These are phyloP conservation scores for Pleomassaria siparia DNA, from an alignment of 2,329 filamentous ascomycete species.

Conservation along the genomic window DNA sequence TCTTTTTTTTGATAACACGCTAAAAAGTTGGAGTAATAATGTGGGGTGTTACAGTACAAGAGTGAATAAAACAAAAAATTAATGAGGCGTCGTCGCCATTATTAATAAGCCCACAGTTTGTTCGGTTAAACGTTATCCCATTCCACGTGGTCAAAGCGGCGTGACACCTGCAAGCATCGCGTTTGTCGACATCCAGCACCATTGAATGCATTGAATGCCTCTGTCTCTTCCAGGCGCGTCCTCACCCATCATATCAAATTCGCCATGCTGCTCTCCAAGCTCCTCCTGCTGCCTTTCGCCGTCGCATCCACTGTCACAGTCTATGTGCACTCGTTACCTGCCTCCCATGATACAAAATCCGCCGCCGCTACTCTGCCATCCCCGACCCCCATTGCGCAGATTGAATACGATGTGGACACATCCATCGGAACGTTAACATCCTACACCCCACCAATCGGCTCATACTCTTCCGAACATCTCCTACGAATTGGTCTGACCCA, in stretches of 20 bases:
- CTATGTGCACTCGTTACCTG: constrained; percentile 74
- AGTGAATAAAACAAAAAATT: no score
- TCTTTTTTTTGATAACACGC: neutral
- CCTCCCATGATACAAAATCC: constrained; percentile 69
- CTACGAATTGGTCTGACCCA: constrained; percentile 49
- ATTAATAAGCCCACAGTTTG: neutral
- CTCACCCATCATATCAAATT: constrained; percentile 2
- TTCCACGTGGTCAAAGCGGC: neutral
- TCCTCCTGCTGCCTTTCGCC: constrained; percentile 41
- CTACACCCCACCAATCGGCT: constrained; percentile 40
- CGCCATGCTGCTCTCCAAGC: constrained; percentile 41
- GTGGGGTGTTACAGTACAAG: no score
- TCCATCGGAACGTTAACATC: constrained; percentile 37
- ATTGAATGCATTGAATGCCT: no score
- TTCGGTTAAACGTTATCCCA: neutral
- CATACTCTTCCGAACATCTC: constrained; percentile 40
- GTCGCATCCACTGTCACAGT: constrained; percentile 42
- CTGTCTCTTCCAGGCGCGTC: neutral
- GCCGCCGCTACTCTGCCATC: constrained; percentile 58
- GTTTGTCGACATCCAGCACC: neutral
- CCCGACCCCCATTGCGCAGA: constrained; percentile 45
- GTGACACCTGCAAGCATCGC: neutral
- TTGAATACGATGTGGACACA: constrained; percentile 45
- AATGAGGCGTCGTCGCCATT: neutral
- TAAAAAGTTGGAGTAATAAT: constrained; percentile 1